phyloP scores from a whole-genome alignment of 2,329 filamentous ascomycete species.

The Epichloe glyceriae region DNA sequence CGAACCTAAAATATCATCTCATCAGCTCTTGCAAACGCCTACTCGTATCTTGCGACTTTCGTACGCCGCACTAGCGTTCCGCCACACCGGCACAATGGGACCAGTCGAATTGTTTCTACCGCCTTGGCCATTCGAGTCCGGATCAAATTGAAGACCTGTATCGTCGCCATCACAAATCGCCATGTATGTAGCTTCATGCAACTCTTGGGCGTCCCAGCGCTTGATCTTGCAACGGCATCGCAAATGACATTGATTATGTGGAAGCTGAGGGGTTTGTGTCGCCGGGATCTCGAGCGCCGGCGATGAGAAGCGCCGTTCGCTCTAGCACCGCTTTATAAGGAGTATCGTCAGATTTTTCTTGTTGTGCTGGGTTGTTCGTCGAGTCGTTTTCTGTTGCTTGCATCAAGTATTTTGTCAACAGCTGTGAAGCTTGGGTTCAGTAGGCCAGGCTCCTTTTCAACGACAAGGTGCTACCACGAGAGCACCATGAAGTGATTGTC shows the following conservation, averaged over 20 bases:
- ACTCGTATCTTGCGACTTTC: not conserved
- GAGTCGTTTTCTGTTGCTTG: no score
- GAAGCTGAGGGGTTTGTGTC: not conserved
- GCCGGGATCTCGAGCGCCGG: no score
- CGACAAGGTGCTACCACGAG: not conserved
- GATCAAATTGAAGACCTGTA: not conserved
- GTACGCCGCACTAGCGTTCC: not conserved
- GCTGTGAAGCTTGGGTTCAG: not conserved
- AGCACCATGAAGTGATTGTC: conserved; percentile 5
- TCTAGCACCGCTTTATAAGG: no score
- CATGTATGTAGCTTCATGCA: not conserved
- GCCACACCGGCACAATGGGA: not conserved
- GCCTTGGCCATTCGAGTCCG: not conserved
- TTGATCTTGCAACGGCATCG: not conserved
- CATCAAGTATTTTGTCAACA: no score
- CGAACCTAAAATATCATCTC: not conserved
- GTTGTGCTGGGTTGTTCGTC: no score
- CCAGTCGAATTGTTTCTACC: no score
- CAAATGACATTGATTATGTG: not conserved
- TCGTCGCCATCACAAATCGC: not conserved
- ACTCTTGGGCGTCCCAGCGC: not conserved
- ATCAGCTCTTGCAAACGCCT: not conserved
- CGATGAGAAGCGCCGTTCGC: no score
- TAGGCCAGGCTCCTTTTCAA: not conserved
- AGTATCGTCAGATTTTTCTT: no score